Percentiles rank a stretch among this genome's conserved stretches.
phyloP scores from a whole-genome alignment of 257 asterid species.

The Nicotiana paniculata region DNA sequence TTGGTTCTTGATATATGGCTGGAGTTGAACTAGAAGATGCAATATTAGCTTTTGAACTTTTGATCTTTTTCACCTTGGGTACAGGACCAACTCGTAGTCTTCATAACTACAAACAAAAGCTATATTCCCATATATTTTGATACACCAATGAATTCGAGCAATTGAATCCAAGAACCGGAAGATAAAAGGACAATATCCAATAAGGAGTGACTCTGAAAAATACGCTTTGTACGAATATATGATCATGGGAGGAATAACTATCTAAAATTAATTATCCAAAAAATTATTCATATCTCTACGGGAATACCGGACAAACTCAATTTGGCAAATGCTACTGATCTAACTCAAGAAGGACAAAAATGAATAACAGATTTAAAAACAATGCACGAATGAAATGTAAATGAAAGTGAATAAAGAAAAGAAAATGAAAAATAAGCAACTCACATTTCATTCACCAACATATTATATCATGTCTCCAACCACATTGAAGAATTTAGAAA shows the following conservation, averaged over 20 bases:
- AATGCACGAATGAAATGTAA: too few species aligned
- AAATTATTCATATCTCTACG: too few species aligned
- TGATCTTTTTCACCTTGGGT: conserved; percentile 43
- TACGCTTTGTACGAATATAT: neutral
- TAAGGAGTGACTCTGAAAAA: neutral
- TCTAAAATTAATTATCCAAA: too few species aligned
- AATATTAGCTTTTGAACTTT: conserved; percentile 26
- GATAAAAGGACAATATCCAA: neutral
- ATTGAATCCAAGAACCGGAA: conserved; percentile 4
- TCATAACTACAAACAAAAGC: conserved; percentile 87
- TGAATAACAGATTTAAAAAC: too few species aligned
- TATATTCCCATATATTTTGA: conserved; percentile 56
- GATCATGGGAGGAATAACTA: neutral
- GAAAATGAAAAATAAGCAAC: too few species aligned
- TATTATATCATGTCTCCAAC: too few species aligned
- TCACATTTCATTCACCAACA: too few species aligned
- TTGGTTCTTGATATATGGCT: conserved; percentile 17
- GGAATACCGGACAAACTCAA: too few species aligned
- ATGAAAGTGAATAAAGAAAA: too few species aligned
- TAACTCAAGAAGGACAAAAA: too few species aligned
- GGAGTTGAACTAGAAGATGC: conserved; percentile 24
- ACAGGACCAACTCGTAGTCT: conserved; percentile 45
- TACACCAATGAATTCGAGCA: neutral
- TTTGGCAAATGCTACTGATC: too few species aligned
- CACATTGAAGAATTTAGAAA: too few species aligned